phyloP scores from a whole-genome alignment of 495 filamentous ascomycete genomes.

The Aspergillus cavernicola region DNA sequence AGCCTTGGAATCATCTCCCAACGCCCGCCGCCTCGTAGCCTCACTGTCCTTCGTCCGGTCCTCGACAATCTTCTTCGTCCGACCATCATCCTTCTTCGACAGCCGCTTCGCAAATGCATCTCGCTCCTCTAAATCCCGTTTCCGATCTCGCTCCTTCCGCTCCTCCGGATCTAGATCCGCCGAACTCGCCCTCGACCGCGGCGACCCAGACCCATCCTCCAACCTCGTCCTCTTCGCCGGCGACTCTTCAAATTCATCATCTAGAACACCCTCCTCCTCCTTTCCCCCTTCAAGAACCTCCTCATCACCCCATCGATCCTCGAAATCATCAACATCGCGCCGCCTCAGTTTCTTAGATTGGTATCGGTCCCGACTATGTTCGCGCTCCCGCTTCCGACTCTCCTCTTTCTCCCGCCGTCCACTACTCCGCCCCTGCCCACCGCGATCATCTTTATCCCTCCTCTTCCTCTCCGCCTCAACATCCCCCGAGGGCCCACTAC shows the following conservation, averaged over 20 bases:
- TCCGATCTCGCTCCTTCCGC: constrained; percentile 51
- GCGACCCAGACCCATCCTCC: constrained; percentile 51
- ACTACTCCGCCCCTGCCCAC: constrained; percentile 21
- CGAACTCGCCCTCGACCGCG: constrained; percentile 35
- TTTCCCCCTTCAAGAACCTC: too few species aligned
- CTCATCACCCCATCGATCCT: constrained; percentile 79
- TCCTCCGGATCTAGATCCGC: constrained; percentile 59
- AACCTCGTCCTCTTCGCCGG: constrained; percentile 56
- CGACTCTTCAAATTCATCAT: constrained; percentile 43
- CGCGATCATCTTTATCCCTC: constrained; percentile 31
- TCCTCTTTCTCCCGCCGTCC: constrained; percentile 32
- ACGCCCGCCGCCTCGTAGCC: constrained; percentile 53
- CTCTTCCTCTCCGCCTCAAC: constrained; percentile 48
- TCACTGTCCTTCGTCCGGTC: constrained; percentile 59
- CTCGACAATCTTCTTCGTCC: constrained; percentile 71
- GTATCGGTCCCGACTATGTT: constrained; percentile 42
- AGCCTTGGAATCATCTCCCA: constrained; percentile 62
- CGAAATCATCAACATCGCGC: constrained; percentile 55
- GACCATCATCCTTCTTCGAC: constrained; percentile 63
- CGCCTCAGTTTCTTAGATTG: constrained; percentile 52
- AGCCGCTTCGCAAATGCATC: constrained; percentile 73
- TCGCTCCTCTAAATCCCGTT: constrained; percentile 64
- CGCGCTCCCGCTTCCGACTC: constrained; percentile 34
- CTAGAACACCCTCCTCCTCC: constrained; percentile 35
- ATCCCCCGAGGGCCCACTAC: constrained; percentile 46